Base-by-base conservation (phyloP, 805 yeast genomes). In the Pichia kluyveri region DNA sequence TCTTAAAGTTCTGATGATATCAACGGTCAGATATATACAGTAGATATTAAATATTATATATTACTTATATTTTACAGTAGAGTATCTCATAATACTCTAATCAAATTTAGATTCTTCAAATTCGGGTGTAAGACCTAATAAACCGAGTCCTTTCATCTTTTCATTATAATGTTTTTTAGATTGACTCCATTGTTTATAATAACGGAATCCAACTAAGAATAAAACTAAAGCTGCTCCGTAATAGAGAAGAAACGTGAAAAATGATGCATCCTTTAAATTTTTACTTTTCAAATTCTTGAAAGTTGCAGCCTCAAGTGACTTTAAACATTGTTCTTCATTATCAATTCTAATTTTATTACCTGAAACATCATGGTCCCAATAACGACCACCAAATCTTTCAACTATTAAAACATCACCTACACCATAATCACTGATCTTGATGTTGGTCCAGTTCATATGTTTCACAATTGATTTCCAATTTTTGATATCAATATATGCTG, bases 361-460 rank as follows among this genome's bases (percentile, higher is more conserved):
- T 3, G 50, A 23, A 9, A 11, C 10, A 26, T 47, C 46, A 15
- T 43, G 39, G 43, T 58, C 58, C 65, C 65, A 61, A 36, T 49
- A 60, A 8, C 42, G 43, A 26, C 54, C 49, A 8, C 51, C 56
- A 50, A 60, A 72, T 52, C 72, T 72, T 32, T 71, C 65, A 3
- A 82, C 63, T 2, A 85, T 61, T 1, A 85, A 56, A 0, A 77
- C 68, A 59, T 83, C 86, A 7, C 90, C 91, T 2, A 65, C 59
- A 10, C 61, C 51, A 52, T 67, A 72, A 0, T 56, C 47, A n/a
- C 59, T 55, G 1, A 62, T 53, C 38, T 69, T 59, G 5, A 64
- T 10, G 31, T 68, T 59, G 14, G 67, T 65, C 76, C 80, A 73
- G 11, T 53, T 57, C 47, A 56, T 51, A 14, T 52, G 40, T 40